Evolutionary conservation across 2,329 filamentous ascomycete genomes (phyloP), one percentile per base, ranked within the genome.

Genomic region (Gaeumannomyces sp.): DNA sequence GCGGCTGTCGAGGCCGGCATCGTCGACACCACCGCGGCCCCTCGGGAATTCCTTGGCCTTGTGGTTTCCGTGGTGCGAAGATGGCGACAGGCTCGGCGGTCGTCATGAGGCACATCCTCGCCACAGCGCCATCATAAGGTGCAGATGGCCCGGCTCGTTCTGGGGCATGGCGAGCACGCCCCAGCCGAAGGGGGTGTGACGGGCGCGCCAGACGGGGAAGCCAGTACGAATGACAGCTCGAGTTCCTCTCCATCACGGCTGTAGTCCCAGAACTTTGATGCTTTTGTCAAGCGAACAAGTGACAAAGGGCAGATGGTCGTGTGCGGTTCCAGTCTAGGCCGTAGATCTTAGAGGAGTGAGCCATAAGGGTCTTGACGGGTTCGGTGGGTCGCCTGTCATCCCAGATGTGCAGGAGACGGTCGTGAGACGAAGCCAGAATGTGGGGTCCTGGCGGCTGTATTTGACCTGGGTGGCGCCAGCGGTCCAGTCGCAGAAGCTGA

Each of bases 381-480:
- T 87, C 83, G 3, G 90, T 89, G 0, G 92, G 87, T 72, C 89
- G 91, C 61, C 93, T 84, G 72, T 91, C 88, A 75, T 97, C 93
- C 93, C 93, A 97, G 63, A 97, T 92, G 67, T 92, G 89, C 59
- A 97, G 80, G 78, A 88, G 92, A 61, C 89, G 88, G 76, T 97
- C 93, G 77, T 97, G 94, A 14, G 93, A 92, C 35, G 93, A 97
- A 27, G 94, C 94, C 61, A 97, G 80, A 33, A 97, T 87, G 72
- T 95, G 87, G n/a, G 89, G 83, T 96, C 88, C 73, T 94, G 91
- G 31, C 93, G 86, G 73, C 93, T 97, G 83, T 92, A 97, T 76
- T 97, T 97, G 68, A 97, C 93, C 74, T 97, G 94, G 1, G 93
- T 96, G 14, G 93, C 93, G 58, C 93, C 93, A 35, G 93, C 92